phyloP scores from a whole-genome alignment of 768 basidiomycete genomes.

The Neoboletus subvelutipes region DNA sequence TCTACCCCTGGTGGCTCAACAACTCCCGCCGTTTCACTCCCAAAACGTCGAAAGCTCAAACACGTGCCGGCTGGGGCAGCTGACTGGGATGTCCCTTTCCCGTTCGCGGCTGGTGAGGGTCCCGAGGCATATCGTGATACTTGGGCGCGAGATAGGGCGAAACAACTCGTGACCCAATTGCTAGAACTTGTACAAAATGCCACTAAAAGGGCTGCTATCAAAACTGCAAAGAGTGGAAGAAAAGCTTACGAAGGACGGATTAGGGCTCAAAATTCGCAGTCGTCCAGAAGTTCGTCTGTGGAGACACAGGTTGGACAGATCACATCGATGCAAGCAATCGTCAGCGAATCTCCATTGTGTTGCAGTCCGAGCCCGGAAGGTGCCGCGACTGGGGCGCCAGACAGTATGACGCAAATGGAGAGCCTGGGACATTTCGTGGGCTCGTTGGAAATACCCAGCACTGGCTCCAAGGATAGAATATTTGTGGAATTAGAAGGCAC shows the following conservation, averaged over 20 bases:
- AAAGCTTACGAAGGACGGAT: conserved; percentile 17
- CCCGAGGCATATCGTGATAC: conserved; percentile 60
- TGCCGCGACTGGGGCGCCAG: background rate
- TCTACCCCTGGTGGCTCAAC: background rate
- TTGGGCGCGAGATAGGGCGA: conserved; percentile 66
- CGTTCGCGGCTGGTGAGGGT: conserved; percentile 69
- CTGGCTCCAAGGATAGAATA: conserved; percentile 9
- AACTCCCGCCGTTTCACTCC: conserved; percentile 21
- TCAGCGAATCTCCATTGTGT: background rate
- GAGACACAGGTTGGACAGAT: conserved; percentile 9
- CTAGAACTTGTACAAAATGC: conserved; percentile 60
- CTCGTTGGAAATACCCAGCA: conserved; percentile 35
- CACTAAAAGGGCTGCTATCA: conserved; percentile 58
- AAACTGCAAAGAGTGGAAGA: conserved; percentile 28
- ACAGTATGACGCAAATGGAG: background rate
- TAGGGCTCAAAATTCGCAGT: conserved; percentile 35
- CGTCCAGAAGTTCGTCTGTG: conserved; percentile 30
- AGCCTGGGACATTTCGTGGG: conserved; percentile 40
- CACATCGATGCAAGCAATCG: background rate
- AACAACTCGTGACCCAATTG: conserved; percentile 61
- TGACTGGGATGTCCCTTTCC: conserved; percentile 84
- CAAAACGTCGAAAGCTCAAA: conserved; percentile 63
- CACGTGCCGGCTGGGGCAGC: conserved; percentile 75
- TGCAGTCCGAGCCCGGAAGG: background rate
- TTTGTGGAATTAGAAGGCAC: conserved; percentile 8